A percentile compares a stretch with the other conserved stretches of the same genome.
Conservation (phyloP, 306 rosid species). For the Argentina anserina region DNA sequence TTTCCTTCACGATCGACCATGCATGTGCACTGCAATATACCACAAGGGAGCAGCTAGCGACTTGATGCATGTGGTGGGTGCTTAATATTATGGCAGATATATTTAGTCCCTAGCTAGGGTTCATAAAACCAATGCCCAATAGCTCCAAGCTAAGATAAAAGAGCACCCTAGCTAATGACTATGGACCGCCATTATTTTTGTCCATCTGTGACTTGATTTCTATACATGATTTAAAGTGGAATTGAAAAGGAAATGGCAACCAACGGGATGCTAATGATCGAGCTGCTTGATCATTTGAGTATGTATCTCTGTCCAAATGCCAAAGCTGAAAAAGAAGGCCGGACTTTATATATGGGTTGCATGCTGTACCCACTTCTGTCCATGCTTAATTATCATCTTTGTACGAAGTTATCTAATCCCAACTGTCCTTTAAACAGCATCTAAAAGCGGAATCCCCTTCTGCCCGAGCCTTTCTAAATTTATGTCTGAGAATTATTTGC, state of each 20-base stretch:
- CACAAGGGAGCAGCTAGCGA: background rate
- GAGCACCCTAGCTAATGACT: background rate
- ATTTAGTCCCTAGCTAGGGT: background rate
- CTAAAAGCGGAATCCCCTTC: background rate
- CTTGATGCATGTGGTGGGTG: background rate
- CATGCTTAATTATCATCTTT: constrained; percentile 12
- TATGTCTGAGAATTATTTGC: background rate
- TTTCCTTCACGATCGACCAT: background rate
- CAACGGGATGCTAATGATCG: background rate
- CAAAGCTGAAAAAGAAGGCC: background rate
- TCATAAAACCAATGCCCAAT: background rate
- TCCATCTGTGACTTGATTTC: background rate
- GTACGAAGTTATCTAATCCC: background rate
- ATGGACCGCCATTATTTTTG: background rate
- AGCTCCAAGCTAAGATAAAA: background rate
- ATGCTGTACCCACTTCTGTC: background rate
- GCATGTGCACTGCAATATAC: constrained; percentile 10
- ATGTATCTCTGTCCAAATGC: background rate
- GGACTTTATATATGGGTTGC: background rate
- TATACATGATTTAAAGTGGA: background rate
- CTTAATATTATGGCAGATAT: background rate
- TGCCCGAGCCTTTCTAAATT: background rate
- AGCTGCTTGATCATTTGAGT: background rate
- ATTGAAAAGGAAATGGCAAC: background rate
- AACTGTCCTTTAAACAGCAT: background rate